Conservation (phyloP, 148 eudicot species). For the Pouteria glomerata region DNA sequence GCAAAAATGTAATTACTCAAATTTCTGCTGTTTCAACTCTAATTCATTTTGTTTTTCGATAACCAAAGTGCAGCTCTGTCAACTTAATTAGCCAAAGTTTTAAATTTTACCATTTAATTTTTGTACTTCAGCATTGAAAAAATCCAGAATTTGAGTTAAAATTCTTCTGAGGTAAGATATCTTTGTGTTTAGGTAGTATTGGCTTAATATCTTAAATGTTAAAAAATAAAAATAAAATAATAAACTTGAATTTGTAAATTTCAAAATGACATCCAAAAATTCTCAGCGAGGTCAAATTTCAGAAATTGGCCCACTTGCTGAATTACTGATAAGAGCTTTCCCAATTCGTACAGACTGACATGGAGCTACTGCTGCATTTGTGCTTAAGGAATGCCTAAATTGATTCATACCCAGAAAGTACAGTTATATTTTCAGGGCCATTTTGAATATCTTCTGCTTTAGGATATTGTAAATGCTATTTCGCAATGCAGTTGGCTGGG, state of each 20-base stretch:
- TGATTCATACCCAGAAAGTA: neutral
- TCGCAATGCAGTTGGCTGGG: constrained; percentile 89
- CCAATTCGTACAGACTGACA: neutral
- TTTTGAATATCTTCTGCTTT: neutral
- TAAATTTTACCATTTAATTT: neutral
- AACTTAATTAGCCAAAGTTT: neutral
- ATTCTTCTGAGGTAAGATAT: neutral
- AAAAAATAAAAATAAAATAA: neutral
- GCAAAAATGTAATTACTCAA: neutral
- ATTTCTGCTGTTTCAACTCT: neutral
- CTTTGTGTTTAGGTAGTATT: neutral
- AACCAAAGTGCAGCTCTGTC: neutral
- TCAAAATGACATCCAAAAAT: neutral
- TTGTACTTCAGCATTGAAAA: neutral
- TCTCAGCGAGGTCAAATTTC: neutral
- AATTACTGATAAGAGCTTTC: neutral
- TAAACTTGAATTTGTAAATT: neutral
- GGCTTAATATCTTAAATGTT: neutral
- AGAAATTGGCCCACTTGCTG: constrained; percentile 3
- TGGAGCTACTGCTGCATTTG: neutral
- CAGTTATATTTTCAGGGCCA: neutral
- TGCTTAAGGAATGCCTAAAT: neutral
- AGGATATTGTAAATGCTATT: neutral
- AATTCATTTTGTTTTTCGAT: neutral
- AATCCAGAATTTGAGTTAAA: neutral